Percentiles rank a stretch among this genome's conserved stretches.
Conservation (phyloP, 2,329 filamentous ascomycete genomes). For the Mycogone perniciosa region DNA sequence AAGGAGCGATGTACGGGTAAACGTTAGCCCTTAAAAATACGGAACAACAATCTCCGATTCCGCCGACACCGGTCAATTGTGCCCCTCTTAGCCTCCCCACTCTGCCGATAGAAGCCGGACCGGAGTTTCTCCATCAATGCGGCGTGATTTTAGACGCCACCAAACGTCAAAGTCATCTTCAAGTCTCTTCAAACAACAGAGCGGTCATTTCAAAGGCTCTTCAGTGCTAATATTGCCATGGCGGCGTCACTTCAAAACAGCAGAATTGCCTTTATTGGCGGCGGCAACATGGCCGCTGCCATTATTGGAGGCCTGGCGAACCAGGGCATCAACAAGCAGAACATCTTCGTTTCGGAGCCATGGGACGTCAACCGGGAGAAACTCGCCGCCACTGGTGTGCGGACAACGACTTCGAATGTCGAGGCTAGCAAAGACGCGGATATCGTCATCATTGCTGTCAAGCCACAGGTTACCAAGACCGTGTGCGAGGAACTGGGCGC, state of each 20-base stretch:
- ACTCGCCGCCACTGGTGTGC: slow-evolving; percentile 39
- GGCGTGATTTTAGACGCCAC: background rate
- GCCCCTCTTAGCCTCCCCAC: no score
- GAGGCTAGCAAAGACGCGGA: slow-evolving; percentile 39
- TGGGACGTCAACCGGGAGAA: slow-evolving; percentile 48
- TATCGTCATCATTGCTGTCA: slow-evolving; percentile 44
- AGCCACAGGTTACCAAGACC: slow-evolving; percentile 43
- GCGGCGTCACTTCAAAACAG: slow-evolving; percentile 24
- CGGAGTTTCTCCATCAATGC: slow-evolving; percentile 3
- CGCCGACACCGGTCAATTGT: slow-evolving; percentile 6
- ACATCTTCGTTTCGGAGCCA: slow-evolving; percentile 44
- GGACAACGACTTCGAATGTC: slow-evolving; percentile 39
- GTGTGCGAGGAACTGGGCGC: slow-evolving; percentile 42
- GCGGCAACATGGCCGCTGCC: slow-evolving; percentile 48
- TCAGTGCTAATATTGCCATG: slow-evolving; percentile 14
- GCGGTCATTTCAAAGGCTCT: background rate
- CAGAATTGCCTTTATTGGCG: slow-evolving; percentile 35
- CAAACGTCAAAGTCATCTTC: background rate
- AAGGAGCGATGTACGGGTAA: no score
- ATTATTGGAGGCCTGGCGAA: slow-evolving; percentile 44
- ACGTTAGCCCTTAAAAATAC: no score
- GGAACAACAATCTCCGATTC: background rate
- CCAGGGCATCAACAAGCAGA: slow-evolving; percentile 36
- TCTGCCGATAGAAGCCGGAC: slow-evolving; percentile 11
- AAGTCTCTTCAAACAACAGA: background rate